Conservation (phyloP, 192 early-diverging fungal genomes). For the Lobosporangium transversale region DNA sequence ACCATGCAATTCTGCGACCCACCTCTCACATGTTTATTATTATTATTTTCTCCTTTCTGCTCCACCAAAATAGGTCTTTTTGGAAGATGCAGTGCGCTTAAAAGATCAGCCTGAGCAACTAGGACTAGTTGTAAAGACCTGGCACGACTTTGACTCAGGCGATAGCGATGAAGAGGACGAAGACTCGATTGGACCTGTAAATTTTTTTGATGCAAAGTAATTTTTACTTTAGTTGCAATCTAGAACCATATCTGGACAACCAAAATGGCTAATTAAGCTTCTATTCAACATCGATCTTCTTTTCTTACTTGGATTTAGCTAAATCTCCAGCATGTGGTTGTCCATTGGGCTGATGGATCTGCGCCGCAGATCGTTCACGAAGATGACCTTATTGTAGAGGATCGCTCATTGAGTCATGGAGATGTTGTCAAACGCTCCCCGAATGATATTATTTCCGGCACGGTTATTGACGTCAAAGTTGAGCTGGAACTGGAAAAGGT, state of each 20-base stretch:
- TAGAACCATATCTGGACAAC: no score
- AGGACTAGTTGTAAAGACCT: constrained; percentile 52
- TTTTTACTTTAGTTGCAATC: not conserved
- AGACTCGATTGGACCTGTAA: constrained; percentile 32
- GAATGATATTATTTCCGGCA: constrained; percentile 53
- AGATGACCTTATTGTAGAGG: constrained; percentile 47
- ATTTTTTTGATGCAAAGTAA: not conserved
- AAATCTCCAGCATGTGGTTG: constrained; percentile 34
- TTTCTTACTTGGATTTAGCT: constrained; percentile 17
- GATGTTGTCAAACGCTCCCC: constrained; percentile 53
- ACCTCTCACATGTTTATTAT: not conserved
- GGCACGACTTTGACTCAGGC: constrained; percentile 56
- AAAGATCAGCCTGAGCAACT: constrained; percentile 39
- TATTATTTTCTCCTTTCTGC: not conserved
- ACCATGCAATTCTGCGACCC: not conserved
- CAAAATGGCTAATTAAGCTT: no score
- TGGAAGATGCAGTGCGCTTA: constrained; percentile 51
- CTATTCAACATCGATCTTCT: not conserved
- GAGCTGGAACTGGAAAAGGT: constrained; percentile 43
- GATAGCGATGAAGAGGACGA: constrained; percentile 43
- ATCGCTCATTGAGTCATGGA: constrained; percentile 53
- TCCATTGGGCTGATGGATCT: constrained; percentile 48
- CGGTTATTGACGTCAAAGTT: constrained; percentile 48
- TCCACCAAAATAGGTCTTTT: constrained; percentile 34
- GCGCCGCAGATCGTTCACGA: constrained; percentile 40